These are phyloP conservation scores for Simmondsia chinensis DNA, from an alignment of 148 eudicot species.

Conservation along the genomic window DNA sequence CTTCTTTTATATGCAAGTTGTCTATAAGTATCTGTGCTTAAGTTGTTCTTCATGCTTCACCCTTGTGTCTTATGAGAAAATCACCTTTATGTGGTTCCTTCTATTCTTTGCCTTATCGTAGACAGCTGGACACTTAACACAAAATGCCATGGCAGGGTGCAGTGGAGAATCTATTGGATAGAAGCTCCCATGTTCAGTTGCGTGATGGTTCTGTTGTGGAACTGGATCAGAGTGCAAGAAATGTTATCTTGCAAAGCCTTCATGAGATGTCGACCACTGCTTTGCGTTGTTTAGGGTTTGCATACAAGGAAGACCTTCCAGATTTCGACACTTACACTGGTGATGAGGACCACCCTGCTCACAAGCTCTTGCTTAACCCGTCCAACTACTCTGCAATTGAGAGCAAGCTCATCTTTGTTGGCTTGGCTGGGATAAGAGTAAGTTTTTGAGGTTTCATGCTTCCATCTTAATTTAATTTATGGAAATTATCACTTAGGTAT, in stretches of 20 bases:
- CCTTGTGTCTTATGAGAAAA: too few relatives aligned
- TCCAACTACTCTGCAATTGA: constrained; percentile 61
- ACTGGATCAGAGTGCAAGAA: constrained; percentile 37
- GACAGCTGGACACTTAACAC: constrained; percentile 8
- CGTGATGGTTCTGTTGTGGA: constrained; percentile 57
- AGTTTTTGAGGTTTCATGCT: constrained; percentile 13
- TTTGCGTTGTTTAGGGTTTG: constrained; percentile 79
- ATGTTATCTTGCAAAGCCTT: constrained; percentile 45
- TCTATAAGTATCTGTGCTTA: too few relatives aligned
- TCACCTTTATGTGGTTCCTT: too few relatives aligned
- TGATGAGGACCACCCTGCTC: constrained; percentile 82
- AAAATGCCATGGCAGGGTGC: constrained; percentile 57
- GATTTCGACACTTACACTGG: constrained; percentile 66
- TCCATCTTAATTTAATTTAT: too few relatives aligned
- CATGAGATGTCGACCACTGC: constrained; percentile 69
- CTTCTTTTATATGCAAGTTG: too few relatives aligned
- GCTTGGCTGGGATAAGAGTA: constrained; percentile 77
- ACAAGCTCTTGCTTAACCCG: constrained; percentile 58
- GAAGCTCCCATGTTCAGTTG: constrained; percentile 68
- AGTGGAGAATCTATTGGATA: constrained; percentile 70
- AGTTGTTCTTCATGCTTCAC: too few relatives aligned
- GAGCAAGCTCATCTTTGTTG: constrained; percentile 68
- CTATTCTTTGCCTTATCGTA: too few relatives aligned
- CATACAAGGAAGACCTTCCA: constrained; percentile 60
- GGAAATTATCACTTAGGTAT: too few relatives aligned